Evolutionary conservation across 306 rosid genomes (phyloP), one percentile per base, ranked within the genome.

Genomic region (Cajanus cajan): DNA sequence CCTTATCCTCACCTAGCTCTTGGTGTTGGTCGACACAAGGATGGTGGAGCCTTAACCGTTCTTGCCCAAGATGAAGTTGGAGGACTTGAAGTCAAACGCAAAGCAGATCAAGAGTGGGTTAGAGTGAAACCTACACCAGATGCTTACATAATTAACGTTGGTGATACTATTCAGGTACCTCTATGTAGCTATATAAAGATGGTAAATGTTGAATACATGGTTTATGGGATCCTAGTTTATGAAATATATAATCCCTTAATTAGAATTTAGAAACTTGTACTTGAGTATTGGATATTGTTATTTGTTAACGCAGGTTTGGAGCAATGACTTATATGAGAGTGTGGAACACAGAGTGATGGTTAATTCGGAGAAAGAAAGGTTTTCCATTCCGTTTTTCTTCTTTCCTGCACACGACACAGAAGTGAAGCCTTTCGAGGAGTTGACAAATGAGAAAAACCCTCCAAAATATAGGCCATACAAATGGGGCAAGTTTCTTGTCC

Each of bases 311-410:
- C 40, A 93, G 96, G 97, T 94, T 72, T 93, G 96, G 98, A 91
- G 92, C 86, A 93, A 91, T 78, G 97, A 86, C 12, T 76, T 71
- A 2, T 93, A 91, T 47, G 90, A 91, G 82, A 91, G 95, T 40
- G 91, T 87, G 78, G 96, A 93, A 64, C 98, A 93, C 77, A 82
- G 97, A 25, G 98, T 59, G 73, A 83, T 82, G 79, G 97, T 91
- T 71, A 93, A 93, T 40, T 74, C 83, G 8, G 86, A 45, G 78
- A 91, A 65, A 76, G 95, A 86, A 44, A 88, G 97, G 87, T 78
- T 86, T 80, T 93, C 98, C 0, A 58, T 93, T 62, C 97, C 98
- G 0, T 90, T 41, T 71, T 88, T 88, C 84, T 72, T 91, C 48
- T 50, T 51, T 68, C 94, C 96, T 0, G 84, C 90, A 2, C 90